A percentile compares a stretch with the other conserved stretches of the same genome.
phyloP scores from a whole-genome alignment of 257 asterid genomes.

The Buddleja alternifolia region DNA sequence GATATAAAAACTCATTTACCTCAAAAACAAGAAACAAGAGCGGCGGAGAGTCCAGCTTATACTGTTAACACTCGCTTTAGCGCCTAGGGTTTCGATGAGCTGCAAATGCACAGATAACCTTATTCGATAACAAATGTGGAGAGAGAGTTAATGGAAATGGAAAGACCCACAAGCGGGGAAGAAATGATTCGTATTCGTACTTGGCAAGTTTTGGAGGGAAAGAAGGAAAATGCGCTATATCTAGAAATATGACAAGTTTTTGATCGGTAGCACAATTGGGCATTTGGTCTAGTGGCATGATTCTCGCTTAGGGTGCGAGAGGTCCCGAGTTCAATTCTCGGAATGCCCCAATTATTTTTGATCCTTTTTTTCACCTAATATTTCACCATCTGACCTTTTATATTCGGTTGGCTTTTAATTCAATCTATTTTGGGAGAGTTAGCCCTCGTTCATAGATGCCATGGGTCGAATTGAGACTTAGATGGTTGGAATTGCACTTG shows the following conservation, averaged over 20 bases:
- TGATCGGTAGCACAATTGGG: slow-evolving; percentile 28
- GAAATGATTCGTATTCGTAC: slow-evolving; percentile 31
- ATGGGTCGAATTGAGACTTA: too few relatives aligned
- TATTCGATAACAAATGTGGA: background rate
- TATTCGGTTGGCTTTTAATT: too few relatives aligned
- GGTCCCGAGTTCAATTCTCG: slow-evolving; percentile 90
- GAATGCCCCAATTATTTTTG: slow-evolving; percentile 61
- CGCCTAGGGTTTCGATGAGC: slow-evolving; percentile 35
- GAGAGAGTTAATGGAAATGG: slow-evolving; percentile 21
- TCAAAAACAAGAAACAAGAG: background rate
- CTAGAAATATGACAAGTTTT: too few relatives aligned
- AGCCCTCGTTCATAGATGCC: too few relatives aligned
- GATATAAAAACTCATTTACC: slow-evolving; percentile 29
- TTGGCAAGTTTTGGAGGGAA: slow-evolving; percentile 45
- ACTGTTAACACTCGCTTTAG: background rate
- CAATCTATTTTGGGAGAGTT: too few relatives aligned
- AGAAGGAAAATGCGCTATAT: too few relatives aligned
- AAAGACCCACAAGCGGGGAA: slow-evolving; percentile 29
- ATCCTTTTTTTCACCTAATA: too few relatives aligned
- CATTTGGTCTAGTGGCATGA: slow-evolving; percentile 79
- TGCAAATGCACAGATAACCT: background rate
- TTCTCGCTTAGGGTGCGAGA: slow-evolving; percentile 85
- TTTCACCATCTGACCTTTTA: too few relatives aligned
- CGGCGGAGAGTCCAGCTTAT: slow-evolving; percentile 1
- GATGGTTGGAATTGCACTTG: too few relatives aligned